Evolutionary conservation across 257 asterid genomes (phyloP).

Genomic region (Voacanga thouarsii): DNA sequence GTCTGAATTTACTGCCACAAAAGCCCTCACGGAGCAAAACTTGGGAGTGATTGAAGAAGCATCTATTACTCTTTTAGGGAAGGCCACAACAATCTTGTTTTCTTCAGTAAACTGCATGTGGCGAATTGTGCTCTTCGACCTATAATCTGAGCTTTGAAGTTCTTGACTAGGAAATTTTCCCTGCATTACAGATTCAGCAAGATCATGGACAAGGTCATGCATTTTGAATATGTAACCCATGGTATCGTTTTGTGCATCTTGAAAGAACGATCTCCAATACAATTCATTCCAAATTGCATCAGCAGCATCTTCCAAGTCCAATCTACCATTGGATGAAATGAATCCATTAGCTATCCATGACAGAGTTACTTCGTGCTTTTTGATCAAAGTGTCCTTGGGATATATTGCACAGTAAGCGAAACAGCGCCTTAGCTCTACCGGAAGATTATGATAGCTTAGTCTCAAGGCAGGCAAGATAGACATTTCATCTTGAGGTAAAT

Average conservation of each 20-base stretch:
- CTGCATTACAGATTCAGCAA: slow-evolving; percentile 27
- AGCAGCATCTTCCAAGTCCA: slow-evolving; percentile 11
- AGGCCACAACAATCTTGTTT: no score
- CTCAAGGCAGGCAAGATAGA: slow-evolving; percentile 27
- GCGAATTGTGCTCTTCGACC: no score
- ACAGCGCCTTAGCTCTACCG: slow-evolving; percentile 19
- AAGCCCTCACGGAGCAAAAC: no score
- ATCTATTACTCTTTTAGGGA: no score
- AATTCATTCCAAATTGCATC: slow-evolving; percentile 3
- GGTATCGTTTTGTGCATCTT: background rate
- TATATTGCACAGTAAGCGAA: slow-evolving; percentile 31
- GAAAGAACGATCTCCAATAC: slow-evolving; percentile 20
- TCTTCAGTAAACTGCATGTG: no score
- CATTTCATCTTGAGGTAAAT: slow-evolving; percentile 21
- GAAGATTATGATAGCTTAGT: slow-evolving; percentile 33
- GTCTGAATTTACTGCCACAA: no score
- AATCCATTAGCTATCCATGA: slow-evolving; percentile 30
- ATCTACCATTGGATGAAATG: slow-evolving; percentile 3
- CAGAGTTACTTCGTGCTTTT: slow-evolving; percentile 21
- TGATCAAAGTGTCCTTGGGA: slow-evolving; percentile 15
- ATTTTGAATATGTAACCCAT: slow-evolving; percentile 2
- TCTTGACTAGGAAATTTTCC: no score
- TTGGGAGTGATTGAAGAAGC: no score
- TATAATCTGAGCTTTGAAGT: no score
- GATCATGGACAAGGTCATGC: slow-evolving; percentile 41